Percentiles rank a stretch among this genome's conserved stretches.
Conservation (phyloP, 1,139 yeast genomes). For the Petasospora fabianii region DNA sequence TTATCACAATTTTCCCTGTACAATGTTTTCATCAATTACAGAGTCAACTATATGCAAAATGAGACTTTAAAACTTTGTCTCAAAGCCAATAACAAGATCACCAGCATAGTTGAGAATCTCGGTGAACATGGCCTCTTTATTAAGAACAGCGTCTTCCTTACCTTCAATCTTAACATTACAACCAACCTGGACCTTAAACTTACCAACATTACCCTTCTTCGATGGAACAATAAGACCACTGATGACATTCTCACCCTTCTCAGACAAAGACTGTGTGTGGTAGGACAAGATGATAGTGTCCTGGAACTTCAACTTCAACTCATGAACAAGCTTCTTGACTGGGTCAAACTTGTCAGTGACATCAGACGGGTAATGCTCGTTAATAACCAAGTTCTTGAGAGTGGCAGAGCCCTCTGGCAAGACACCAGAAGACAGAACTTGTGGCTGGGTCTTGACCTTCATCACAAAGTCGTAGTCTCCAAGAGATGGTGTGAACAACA, state of each 20-base stretch:
- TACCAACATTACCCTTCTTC: conserved; percentile 42
- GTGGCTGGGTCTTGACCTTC: conserved; percentile 47
- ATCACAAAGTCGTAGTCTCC: conserved; percentile 81
- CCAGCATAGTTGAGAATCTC: conserved; percentile 79
- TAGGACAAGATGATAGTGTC: conserved; percentile 60
- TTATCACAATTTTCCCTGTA: no score
- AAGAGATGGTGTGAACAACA: conserved; percentile 75
- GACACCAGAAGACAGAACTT: conserved; percentile 51
- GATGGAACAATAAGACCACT: conserved; percentile 81
- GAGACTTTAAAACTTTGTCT: conserved; percentile 9
- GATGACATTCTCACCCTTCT: conserved; percentile 54
- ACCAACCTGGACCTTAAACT: conserved; percentile 78
- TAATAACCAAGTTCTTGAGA: conserved; percentile 60
- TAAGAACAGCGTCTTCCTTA: conserved; percentile 54
- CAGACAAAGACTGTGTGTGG: conserved; percentile 47
- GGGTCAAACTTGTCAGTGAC: conserved; percentile 49
- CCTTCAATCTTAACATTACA: conserved; percentile 66
- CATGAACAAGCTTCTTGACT: conserved; percentile 48
- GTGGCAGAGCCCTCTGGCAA: conserved; percentile 38
- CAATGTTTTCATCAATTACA: no score
- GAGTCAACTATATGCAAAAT: conserved; percentile 1
- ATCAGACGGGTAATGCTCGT: conserved; percentile 31
- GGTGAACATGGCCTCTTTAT: conserved; percentile 68
- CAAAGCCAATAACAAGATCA: conserved; percentile 43
- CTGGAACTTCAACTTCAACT: conserved; percentile 49